Percentiles rank a stretch among this genome's conserved stretches.
Evolutionary conservation across 352 stramenopile genomes (phyloP).

Genomic region (Phytopythium chamaehyphon): DNA sequence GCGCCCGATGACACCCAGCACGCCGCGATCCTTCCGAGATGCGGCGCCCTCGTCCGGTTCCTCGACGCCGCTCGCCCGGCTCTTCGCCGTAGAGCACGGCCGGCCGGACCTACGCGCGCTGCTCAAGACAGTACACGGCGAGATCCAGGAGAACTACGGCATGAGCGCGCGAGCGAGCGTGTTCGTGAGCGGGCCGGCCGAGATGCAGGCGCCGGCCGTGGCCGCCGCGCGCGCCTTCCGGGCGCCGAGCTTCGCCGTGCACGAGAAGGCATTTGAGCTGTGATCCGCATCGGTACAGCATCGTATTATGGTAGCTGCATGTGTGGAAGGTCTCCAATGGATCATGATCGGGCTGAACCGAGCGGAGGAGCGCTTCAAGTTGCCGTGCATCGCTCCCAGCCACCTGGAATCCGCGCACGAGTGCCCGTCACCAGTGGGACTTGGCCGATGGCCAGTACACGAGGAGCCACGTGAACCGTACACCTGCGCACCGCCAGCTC

Average conservation of each 20-base stretch:
- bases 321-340: too few species aligned
- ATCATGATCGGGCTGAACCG: not conserved
- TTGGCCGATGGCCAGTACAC: too few species aligned
- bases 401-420: too few species aligned
- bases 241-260: slow-evolving; percentile 27
- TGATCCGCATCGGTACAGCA: slow-evolving; percentile 9
- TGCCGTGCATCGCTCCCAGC: too few species aligned
- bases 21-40: slow-evolving; percentile 27
- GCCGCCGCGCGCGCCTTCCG: slow-evolving; percentile 24
- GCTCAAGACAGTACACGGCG: slow-evolving; percentile 29
- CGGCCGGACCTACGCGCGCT: slow-evolving; percentile 32
- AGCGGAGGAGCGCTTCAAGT: too few species aligned
- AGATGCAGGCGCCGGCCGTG: slow-evolving; percentile 30
- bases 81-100: slow-evolving; percentile 33
- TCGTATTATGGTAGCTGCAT: not conserved
- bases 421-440: too few species aligned
- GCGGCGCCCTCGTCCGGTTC: slow-evolving; percentile 19
- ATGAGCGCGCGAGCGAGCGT: slow-evolving; percentile 32
- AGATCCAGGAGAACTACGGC: slow-evolving; percentile 50
- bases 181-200: slow-evolving; percentile 39
- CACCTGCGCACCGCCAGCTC: too few species aligned
- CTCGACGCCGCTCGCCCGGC: slow-evolving; percentile 22
- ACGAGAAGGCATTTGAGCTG: slow-evolving; percentile 50
- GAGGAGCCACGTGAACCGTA: too few species aligned
- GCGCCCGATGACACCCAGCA: slow-evolving; percentile 27